Percentiles rank a stretch among this genome's conserved stretches.
phyloP scores from a whole-genome alignment of 345 rosid species.

The Cardamine chenopodiifolia region DNA sequence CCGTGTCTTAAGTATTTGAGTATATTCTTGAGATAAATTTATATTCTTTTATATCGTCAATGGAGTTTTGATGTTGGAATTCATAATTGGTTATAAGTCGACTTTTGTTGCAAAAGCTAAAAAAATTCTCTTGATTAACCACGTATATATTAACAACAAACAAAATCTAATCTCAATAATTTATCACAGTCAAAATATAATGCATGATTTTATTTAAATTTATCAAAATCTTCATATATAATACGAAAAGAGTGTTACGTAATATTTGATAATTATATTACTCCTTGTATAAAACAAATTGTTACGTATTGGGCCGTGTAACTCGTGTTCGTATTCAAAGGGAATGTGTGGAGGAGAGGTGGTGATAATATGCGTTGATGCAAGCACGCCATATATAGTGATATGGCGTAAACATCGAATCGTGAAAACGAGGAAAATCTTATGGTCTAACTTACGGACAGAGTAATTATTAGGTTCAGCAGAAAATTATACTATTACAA shows the following conservation, averaged over 20 bases:
- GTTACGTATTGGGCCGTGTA: slow-evolving; percentile 16
- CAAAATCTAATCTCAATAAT: neutral
- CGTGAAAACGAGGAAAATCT: slow-evolving; percentile 9
- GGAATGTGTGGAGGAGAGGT: slow-evolving; percentile 10
- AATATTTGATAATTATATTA: too few species aligned
- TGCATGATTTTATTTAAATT: neutral
- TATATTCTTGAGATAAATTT: too few species aligned
- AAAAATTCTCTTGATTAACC: neutral
- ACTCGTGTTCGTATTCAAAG: slow-evolving; percentile 7
- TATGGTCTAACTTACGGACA: too few species aligned
- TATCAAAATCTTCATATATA: neutral
- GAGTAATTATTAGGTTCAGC: neutral
- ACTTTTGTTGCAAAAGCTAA: neutral
- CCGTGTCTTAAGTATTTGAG: neutral
- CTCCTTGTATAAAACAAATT: neutral
- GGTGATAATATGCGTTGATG: slow-evolving; percentile 1
- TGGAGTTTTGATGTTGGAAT: neutral
- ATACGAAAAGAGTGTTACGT: neutral
- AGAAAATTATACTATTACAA: too few species aligned
- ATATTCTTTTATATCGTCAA: neutral
- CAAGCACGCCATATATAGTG: slow-evolving; percentile 30
- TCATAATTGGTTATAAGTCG: neutral
- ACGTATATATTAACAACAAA: neutral
- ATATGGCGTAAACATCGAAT: neutral
- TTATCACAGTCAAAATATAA: neutral